A percentile compares a stretch with the other conserved stretches of the same genome.
These are phyloP conservation scores for Tuber aestivum DNA, from an alignment of 495 filamentous ascomycete genomes.

Conservation along the genomic window DNA sequence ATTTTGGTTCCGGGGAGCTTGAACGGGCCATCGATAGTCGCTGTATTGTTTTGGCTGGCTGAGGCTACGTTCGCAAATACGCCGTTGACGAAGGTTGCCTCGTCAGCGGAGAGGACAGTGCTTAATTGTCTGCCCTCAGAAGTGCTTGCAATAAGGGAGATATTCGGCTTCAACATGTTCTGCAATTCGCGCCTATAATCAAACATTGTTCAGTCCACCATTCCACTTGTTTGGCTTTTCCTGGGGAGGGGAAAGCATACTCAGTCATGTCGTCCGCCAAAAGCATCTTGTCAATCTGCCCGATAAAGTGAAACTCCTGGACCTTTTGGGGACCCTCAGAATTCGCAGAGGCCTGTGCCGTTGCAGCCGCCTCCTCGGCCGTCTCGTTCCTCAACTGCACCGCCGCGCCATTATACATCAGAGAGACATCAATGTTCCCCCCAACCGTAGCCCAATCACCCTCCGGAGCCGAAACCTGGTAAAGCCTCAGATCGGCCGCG, in stretches of 20 bases:
- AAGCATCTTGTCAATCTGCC: constrained; percentile 40
- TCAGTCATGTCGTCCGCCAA: constrained; percentile 27
- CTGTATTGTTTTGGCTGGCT: constrained; percentile 45
- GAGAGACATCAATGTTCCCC: constrained; percentile 53
- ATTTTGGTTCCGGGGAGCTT: constrained; percentile 62
- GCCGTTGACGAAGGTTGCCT: constrained; percentile 64
- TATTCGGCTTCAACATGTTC: constrained; percentile 57
- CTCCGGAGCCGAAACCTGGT: constrained; percentile 54
- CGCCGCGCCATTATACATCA: constrained; percentile 57
- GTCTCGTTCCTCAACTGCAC: constrained; percentile 45
- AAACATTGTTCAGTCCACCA: constrained; percentile 33
- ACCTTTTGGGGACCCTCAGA: constrained; percentile 26
- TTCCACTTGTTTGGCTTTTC: constrained; percentile 33
- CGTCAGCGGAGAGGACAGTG: constrained; percentile 59
- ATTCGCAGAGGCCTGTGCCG: constrained; percentile 23
- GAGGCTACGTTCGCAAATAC: constrained; percentile 54
- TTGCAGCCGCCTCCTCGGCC: constrained; percentile 42
- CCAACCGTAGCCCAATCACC: constrained; percentile 56
- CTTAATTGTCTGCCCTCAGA: constrained; percentile 47
- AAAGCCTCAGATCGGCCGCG: constrained; percentile 64
- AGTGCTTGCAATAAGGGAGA: constrained; percentile 54
- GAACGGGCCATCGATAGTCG: constrained; percentile 47
- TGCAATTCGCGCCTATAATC: constrained; percentile 50
- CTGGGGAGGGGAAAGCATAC: constrained; percentile 28
- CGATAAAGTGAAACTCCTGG: constrained; percentile 40